A percentile compares a stretch with the other conserved stretches of the same genome.
These are phyloP conservation scores for Colletotrichum aenigma DNA, from an alignment of 2,329 filamentous ascomycete genomes.

Conservation along the genomic window DNA sequence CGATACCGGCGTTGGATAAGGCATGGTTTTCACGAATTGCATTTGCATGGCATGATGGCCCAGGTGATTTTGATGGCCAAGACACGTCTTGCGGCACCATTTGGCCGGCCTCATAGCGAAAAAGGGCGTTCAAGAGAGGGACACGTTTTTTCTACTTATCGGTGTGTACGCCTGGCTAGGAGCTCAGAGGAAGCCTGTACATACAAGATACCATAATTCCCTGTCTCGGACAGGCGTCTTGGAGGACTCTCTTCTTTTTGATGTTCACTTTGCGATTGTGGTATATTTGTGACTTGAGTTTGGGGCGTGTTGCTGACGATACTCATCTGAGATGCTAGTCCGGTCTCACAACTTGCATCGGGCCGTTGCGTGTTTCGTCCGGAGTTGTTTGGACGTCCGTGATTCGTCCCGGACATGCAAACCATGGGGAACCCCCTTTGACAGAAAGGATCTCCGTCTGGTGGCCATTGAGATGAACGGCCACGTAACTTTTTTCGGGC, in stretches of 20 bases:
- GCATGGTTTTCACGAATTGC: constrained; percentile 7
- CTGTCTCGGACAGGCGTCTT: constrained; percentile 19
- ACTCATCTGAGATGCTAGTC: neutral
- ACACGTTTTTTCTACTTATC: neutral
- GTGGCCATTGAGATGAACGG: neutral
- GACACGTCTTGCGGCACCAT: neutral
- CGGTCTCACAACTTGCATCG: neutral
- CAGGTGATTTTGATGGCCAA: neutral
- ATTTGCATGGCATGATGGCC: constrained; percentile 15
- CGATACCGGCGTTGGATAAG: constrained; percentile 7
- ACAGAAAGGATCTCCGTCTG: neutral
- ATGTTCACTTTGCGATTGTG: neutral
- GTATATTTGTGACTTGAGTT: neutral
- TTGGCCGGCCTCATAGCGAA: neutral
- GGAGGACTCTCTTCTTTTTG: neutral
- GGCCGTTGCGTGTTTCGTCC: constrained; percentile 10
- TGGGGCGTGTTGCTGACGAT: neutral
- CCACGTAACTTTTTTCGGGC: neutral
- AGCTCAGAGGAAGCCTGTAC: constrained; percentile 12
- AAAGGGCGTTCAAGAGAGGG: constrained; percentile 3
- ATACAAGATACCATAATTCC: constrained; percentile 23
- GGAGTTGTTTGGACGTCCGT: neutral
- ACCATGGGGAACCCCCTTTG: neutral
- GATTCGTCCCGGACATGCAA: neutral
- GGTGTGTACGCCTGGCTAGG: neutral